Evolutionary conservation across 768 basidiomycete species (phyloP), one percentile per base, ranked within the genome.

Genomic region (Hysterangium stoloniferum): DNA sequence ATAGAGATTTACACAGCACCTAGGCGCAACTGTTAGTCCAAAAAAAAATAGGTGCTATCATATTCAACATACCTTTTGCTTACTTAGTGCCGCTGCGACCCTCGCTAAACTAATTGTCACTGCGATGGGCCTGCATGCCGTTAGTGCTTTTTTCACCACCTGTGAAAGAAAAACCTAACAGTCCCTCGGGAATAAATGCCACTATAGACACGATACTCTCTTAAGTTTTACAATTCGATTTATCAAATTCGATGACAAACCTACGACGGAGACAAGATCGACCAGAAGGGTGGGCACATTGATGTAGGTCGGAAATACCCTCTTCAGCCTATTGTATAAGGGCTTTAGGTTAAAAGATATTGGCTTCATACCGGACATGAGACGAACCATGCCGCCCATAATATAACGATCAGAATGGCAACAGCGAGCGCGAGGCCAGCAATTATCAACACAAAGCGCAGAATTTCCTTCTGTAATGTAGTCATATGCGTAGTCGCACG

Each of bases 221-320:
- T 22, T 20, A 51, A 28, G 24, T n/a, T n/a, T n/a, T n/a, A n/a
- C n/a, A n/a, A 20, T 37, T 1, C 41, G 7, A 31, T 52, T 32
- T 5, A n/a, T 43, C 19, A 2, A 24, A 11, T 19, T n/a, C 15
- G 15, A 11, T 52, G 51, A 68, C 60, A 47, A 58, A 65, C 65
- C 72, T 63, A 70, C 70, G 27, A 81, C 76, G 0, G 76, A 77
- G 24, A 82, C 78, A 25, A 78, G 63, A 54, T 81, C 75, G 62
- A 79, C 72, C 27, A 83, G 68, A 24, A 81, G 68, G 2, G 40
- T 59, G 1, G 77, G 68, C 0, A 75, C 71, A 33, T 69, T 73
- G 58, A 81, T 79, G 62, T 69, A 77, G 5, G 47, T 55, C 3
- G 69, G 71, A 52, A 68, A 71, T 12, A 59, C 61, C 15, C 54